Base-by-base conservation (phyloP, 495 filamentous ascomycete species). In the Lasiosphaeris hirsuta region DNA sequence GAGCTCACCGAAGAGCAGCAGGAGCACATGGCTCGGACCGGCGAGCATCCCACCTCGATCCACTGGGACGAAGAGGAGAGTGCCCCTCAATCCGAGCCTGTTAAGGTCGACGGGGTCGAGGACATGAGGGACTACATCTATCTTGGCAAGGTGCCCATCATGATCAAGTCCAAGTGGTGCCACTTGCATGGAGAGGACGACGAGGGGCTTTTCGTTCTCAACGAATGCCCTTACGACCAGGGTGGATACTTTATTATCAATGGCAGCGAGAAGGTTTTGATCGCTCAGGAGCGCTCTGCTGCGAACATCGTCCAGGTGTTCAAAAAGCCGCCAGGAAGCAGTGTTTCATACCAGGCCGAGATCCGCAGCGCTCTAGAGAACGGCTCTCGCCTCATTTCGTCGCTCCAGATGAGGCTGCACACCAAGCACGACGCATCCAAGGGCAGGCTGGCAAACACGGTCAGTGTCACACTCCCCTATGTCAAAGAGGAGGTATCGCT, bases 211-310 rank as follows among this genome's bases (percentile, higher is more conserved):
- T 96, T 93, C 65, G 77, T 85, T 10, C 85, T 90, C 72, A 93
- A 93, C 66, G 94, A 99, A 72, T 99, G 94, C 55, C 94, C 95
- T 0, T 97, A 96, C 70, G 94, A 99, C 66, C 93, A 94, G 61
- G 94, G 94, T 47, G 94, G 94, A 55, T 99, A 99, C 63, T 99
- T 99, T 71, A 87, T 99, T 58, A 97, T 99, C 75, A 99, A 97
- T 74, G 94, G 94, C n/a, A 94, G 90, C 69, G 94, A 99, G 70
- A 99, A 99, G 81, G 94, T 99, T 17, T 72, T 99, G 58, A 97
- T 99, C 58, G 95, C 95, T 1, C 94, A 99, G 71, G 94, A 99
- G 71, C 86, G 94, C 23, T 96, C 90, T 63, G 95, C 95, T 14
- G 95, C 92, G 64, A 99, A 97, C 64, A 97, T 97, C 42, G 92